These are phyloP conservation scores for Aurinia saxatilis DNA, from an alignment of 345 rosid genomes.

Conservation along the genomic window DNA sequence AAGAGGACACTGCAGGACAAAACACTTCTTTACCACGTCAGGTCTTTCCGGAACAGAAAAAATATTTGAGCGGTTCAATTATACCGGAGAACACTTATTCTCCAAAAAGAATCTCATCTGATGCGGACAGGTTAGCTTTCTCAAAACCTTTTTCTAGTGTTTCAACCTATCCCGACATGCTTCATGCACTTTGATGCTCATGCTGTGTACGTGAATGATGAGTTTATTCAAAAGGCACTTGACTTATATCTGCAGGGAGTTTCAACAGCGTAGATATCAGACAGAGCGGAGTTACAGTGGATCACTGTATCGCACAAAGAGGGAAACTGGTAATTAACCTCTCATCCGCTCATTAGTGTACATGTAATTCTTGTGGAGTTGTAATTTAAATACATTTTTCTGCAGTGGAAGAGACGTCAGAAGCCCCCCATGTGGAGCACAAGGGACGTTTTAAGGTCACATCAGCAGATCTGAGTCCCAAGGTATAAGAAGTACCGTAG, in stretches of 20 bases:
- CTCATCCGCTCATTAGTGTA: slow-evolving; percentile 35
- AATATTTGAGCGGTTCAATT: slow-evolving; percentile 53
- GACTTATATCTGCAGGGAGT: slow-evolving; percentile 51
- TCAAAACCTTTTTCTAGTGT: not conserved
- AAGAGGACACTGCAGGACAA: slow-evolving; percentile 43
- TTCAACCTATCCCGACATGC: not conserved
- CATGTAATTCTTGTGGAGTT: slow-evolving; percentile 9
- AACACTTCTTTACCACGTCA: slow-evolving; percentile 43
- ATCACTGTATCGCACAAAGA: slow-evolving; percentile 55
- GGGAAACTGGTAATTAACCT: slow-evolving; percentile 46
- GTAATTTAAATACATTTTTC: not conserved
- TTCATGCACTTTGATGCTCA: slow-evolving; percentile 9
- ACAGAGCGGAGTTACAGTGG: slow-evolving; percentile 74
- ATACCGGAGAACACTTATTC: slow-evolving; percentile 42
- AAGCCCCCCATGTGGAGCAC: slow-evolving; percentile 69
- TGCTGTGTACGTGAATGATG: slow-evolving; percentile 16
- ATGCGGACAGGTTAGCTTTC: slow-evolving; percentile 60
- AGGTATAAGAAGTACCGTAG: slow-evolving; percentile 44
- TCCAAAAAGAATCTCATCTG: slow-evolving; percentile 42
- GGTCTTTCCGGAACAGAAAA: slow-evolving; percentile 41
- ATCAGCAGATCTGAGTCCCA: slow-evolving; percentile 72
- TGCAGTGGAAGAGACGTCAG: slow-evolving; percentile 68
- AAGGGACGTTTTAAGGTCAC: slow-evolving; percentile 94
- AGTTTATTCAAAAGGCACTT: slow-evolving; percentile 1
- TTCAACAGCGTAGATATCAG: slow-evolving; percentile 47